Evolutionary conservation across 176 grass and related monocot genomes (phyloP).

Genomic region (Oryza punctata): DNA sequence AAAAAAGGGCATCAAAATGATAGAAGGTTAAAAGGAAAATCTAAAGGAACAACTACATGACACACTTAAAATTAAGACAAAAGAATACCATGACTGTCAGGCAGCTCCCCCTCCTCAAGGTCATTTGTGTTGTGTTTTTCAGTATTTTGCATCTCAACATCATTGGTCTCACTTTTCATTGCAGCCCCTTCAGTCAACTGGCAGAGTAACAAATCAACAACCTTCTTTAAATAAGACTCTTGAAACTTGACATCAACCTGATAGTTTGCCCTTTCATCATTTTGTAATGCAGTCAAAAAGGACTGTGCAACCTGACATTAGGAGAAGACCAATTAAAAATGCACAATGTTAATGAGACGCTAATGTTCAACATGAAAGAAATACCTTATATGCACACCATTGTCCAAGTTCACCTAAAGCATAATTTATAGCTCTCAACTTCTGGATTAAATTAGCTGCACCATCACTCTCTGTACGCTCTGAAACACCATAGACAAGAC

Average conservation of each 20-base stretch:
- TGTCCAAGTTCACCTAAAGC: constrained; percentile 97
- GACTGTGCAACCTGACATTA: constrained; percentile 85
- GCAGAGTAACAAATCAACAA: constrained; percentile 83
- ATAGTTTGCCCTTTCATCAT: constrained; percentile 96
- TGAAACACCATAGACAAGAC: constrained; percentile 97
- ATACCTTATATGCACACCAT: constrained; percentile 98
- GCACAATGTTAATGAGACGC: constrained; percentile 17
- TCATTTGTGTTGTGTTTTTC: constrained; percentile 57
- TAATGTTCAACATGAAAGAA: constrained; percentile 17
- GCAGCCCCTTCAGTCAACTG: constrained; percentile 89
- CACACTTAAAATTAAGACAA: constrained; percentile 30
- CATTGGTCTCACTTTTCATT: constrained; percentile 41
- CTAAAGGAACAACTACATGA: background rate
- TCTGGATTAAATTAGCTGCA: constrained; percentile 98
- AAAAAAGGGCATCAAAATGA: constrained; percentile 2
- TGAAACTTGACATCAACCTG: constrained; percentile 99
- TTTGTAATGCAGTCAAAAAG: constrained; percentile 93
- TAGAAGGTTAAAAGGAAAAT: background rate
- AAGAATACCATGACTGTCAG: constrained; percentile 83
- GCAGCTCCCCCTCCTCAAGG: constrained; percentile 95
- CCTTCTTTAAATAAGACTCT: constrained; percentile 91
- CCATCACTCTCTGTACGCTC: constrained; percentile 99
- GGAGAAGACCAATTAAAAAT: constrained; percentile 34
- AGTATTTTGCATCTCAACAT: constrained; percentile 52
- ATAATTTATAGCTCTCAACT: constrained; percentile 94